Evolutionary conservation across 176 grass and related monocot genomes (phyloP), one percentile per base, ranked within the genome.

Genomic region (Cocos nucifera): DNA sequence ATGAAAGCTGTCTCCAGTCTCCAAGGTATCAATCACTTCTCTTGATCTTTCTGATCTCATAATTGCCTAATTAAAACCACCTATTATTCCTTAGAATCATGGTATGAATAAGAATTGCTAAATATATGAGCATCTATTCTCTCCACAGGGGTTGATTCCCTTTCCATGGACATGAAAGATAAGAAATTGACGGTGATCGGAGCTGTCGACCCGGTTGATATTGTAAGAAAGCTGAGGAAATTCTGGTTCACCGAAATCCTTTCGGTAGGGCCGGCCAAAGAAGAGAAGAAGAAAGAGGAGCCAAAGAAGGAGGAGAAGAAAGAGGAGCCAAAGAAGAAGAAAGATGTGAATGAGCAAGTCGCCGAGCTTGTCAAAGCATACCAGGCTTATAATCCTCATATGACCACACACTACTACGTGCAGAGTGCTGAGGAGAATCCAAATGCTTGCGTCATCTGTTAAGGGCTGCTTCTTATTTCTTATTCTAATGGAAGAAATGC

Each of bases 351-450:
- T 6, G 14, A 53, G 16, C 21, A 29, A 24, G 0, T 81, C 62
- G 69, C 71, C 25, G 49, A 76, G 22, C 14, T 68, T 27, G 44
- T 77, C 39, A 52, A 55, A 6, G 70, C 63, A 44, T 66, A 75
- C 22, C 27, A 24, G 26, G 4, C 57, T 6, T 59, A 9, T 19
- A 35, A 65, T 30, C 69, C 56, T 2, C 50, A 62, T 12, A 26
- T 68, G 63, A 57, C 64, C 58, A 52, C 74, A 0, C 71, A 69
- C 18, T 84, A 89, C 70, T 22, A 25, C 70, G 79, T 77, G 66
- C 78, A 62, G 22, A 85, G 83, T 73, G 54, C 54, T 29, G 86
- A 96, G 60, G 91, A 90, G 56, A 58, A 96, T 65, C 83, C 91
- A 9, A 90, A 90, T 69, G 64, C 72, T 4, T 96, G 91, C 69